These are phyloP conservation scores for Magnusiomyces magnusii DNA, from an alignment of 1,139 yeast genomes.

Conservation along the genomic window DNA sequence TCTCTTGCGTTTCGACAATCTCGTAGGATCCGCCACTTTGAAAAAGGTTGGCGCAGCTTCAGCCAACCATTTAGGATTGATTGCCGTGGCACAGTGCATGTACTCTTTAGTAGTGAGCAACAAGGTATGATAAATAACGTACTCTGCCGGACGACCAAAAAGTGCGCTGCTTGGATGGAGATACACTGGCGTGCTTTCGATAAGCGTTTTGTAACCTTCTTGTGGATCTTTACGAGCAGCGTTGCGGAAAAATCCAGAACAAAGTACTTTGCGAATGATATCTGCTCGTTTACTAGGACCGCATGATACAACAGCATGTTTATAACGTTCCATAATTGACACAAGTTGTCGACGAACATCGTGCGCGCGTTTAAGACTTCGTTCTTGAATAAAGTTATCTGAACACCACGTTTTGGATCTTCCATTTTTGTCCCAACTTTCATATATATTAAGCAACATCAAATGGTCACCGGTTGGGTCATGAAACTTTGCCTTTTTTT, in stretches of 20 bases:
- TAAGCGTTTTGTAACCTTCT: constrained; percentile 68
- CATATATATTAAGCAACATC: constrained; percentile 73
- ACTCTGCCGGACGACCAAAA: constrained; percentile 65
- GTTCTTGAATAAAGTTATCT: constrained; percentile 72
- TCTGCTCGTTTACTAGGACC: constrained; percentile 42
- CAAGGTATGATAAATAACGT: constrained; percentile 77
- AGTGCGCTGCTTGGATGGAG: constrained; percentile 87
- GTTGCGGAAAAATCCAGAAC: constrained; percentile 83
- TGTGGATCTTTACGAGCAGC: constrained; percentile 74
- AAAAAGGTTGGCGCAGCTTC: constrained; percentile 85
- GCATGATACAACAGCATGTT: constrained; percentile 49
- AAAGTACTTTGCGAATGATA: constrained; percentile 59
- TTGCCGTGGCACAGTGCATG: constrained; percentile 78
- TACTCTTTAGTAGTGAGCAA: constrained; percentile 80
- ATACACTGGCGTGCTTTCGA: constrained; percentile 69
- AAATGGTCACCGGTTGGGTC: constrained; percentile 83
- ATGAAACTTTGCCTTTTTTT: constrained; percentile 62
- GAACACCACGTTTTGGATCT: constrained; percentile 70
- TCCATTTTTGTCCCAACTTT: constrained; percentile 62
- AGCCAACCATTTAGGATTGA: constrained; percentile 80
- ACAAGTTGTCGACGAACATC: constrained; percentile 71
- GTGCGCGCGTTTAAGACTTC: constrained; percentile 66
- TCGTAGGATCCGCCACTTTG: constrained; percentile 45
- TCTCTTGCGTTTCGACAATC: constrained; percentile 38
- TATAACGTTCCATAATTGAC: constrained; percentile 51